Conservation (phyloP, 495 filamentous ascomycete species). For the Neurospora cerealis region DNA sequence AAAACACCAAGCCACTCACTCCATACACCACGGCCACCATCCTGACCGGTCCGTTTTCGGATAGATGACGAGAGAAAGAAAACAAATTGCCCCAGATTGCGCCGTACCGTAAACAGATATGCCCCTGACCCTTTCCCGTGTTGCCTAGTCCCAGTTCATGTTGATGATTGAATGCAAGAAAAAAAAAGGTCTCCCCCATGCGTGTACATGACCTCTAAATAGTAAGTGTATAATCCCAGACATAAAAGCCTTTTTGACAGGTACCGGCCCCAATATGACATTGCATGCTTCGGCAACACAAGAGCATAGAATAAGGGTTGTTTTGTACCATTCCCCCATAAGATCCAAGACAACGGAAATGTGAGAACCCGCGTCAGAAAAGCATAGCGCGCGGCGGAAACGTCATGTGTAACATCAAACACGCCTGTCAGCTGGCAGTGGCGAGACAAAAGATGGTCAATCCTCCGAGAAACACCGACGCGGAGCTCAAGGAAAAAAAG, state of each 20-base stretch:
- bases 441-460: neutral
- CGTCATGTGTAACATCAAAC: neutral
- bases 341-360: neutral
- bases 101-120: neutral
- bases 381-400: neutral
- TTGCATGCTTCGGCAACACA: neutral
- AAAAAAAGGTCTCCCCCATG: conserved; percentile 2
- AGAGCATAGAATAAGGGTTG: neutral
- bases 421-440: neutral
- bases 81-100: neutral
- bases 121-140: neutral
- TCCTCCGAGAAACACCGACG: neutral
- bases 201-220: neutral
- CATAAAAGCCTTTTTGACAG: neutral
- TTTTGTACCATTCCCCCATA: neutral
- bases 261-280: neutral
- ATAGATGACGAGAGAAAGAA: neutral
- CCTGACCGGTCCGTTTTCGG: neutral
- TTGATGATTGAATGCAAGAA: neutral
- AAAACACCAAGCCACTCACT: neutral
- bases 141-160: neutral
- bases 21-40: neutral
- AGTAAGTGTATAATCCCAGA: neutral
- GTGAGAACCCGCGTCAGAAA: neutral
- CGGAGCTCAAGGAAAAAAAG: neutral